Evolutionary conservation across 148 eudicot species (phyloP).

Genomic region (Amaranthus palmeri): DNA sequence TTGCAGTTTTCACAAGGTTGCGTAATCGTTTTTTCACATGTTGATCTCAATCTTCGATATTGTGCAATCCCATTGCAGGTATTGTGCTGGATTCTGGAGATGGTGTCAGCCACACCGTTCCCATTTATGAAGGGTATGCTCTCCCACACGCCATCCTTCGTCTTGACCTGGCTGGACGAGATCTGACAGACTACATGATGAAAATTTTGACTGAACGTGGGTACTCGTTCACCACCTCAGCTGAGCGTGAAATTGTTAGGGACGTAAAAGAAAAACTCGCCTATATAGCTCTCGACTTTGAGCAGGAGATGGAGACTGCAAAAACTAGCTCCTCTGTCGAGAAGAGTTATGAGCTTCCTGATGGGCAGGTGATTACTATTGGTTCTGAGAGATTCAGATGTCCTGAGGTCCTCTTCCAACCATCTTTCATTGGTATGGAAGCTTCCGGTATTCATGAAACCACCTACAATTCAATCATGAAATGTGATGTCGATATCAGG

Average conservation of each 20-base stretch:
- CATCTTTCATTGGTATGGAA: constrained; percentile 72
- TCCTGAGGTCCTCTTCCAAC: constrained; percentile 81
- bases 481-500: constrained; percentile 81
- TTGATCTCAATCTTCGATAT: background rate
- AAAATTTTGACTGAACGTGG: constrained; percentile 77
- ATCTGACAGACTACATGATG: constrained; percentile 70
- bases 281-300: constrained; percentile 71
- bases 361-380: constrained; percentile 79
- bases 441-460: constrained; percentile 79
- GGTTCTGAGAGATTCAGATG: constrained; percentile 80
- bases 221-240: constrained; percentile 70
- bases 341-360: constrained; percentile 74
- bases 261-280: constrained; percentile 75
- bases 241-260: constrained; percentile 81
- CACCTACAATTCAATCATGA: constrained; percentile 77
- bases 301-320: constrained; percentile 71
- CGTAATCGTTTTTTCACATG: background rate
- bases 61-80: constrained; percentile 29
- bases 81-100: constrained; percentile 80
- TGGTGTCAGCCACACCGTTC: constrained; percentile 84
- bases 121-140: constrained; percentile 75
- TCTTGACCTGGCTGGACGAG: constrained; percentile 76
- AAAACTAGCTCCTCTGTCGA: constrained; percentile 70
- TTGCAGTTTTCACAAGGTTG: background rate
- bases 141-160: constrained; percentile 84